These are phyloP conservation scores for Solanum sitiens DNA, from an alignment of 257 asterid species.

Conservation along the genomic window DNA sequence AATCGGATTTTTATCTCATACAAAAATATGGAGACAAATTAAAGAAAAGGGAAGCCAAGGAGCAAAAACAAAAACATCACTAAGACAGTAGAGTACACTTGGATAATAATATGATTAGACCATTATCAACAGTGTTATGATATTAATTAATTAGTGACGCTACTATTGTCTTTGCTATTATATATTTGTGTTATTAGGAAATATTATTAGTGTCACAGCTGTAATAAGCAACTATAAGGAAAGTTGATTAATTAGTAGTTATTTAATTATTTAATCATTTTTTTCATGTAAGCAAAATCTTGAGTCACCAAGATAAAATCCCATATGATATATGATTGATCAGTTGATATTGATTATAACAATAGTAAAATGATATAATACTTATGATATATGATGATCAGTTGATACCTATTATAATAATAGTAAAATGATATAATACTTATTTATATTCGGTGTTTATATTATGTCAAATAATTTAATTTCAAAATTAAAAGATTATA, in stretches of 20 bases:
- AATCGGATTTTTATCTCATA: neutral
- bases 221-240: neutral
- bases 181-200: neutral
- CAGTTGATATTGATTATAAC: neutral
- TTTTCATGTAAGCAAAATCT: slow-evolving; percentile 14
- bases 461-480: neutral
- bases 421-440: slow-evolving; percentile 1
- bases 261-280: neutral
- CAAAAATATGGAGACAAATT: neutral
- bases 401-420: neutral
- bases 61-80: slow-evolving; percentile 21
- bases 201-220: slow-evolving; percentile 2
- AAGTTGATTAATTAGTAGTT: neutral
- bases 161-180: slow-evolving; percentile 2
- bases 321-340: slow-evolving; percentile 6
- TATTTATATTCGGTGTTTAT: neutral
- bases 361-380: neutral
- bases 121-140: slow-evolving; percentile 24
- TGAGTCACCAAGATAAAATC: slow-evolving; percentile 21
- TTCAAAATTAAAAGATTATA: neutral
- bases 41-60: slow-evolving; percentile 2
- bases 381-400: slow-evolving; percentile 6
- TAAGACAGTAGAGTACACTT: neutral
- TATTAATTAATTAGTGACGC: slow-evolving; percentile 3
- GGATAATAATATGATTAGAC: slow-evolving; percentile 17